Percentiles rank a stretch among this genome's conserved stretches.
Evolutionary conservation across 129 eudicot species (phyloP).

Genomic region (Solidago caesia): DNA sequence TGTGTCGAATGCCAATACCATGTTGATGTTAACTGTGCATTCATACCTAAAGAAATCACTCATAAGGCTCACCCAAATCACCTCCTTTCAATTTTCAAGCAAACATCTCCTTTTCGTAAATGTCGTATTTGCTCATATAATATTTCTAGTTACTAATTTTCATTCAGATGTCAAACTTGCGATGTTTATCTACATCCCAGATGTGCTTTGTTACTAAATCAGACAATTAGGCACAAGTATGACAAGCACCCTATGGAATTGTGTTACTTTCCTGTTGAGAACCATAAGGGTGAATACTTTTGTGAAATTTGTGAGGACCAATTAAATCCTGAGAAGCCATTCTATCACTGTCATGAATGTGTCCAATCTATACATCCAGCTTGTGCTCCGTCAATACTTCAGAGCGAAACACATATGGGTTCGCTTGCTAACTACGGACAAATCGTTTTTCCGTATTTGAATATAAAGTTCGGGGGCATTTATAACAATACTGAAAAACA

Average conservation of each 20-base stretch:
- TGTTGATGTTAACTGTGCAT: neutral
- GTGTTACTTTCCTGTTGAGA: neutral
- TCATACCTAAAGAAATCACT: neutral
- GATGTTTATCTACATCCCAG: neutral
- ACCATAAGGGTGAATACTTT: slow-evolving; percentile 8
- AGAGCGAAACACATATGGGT: neutral
- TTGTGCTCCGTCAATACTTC: neutral
- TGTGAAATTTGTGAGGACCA: neutral
- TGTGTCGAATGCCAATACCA: neutral
- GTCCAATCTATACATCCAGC: neutral
- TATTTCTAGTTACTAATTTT: neutral
- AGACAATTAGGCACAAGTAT: neutral
- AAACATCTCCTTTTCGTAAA: neutral
- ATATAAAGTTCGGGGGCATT: neutral
- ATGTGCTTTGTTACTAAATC: neutral
- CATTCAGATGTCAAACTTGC: neutral
- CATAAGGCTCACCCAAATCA: slow-evolving; percentile 3
- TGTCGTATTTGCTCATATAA: slow-evolving; percentile 8
- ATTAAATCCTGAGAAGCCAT: neutral
- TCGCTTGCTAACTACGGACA: too few species aligned
- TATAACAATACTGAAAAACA: neutral
- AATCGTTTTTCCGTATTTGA: neutral
- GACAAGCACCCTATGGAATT: neutral
- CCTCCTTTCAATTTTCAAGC: neutral
- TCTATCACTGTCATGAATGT: neutral